These are phyloP conservation scores for Puya raimondii DNA, from an alignment of 176 grass and related monocot species.

Conservation along the genomic window DNA sequence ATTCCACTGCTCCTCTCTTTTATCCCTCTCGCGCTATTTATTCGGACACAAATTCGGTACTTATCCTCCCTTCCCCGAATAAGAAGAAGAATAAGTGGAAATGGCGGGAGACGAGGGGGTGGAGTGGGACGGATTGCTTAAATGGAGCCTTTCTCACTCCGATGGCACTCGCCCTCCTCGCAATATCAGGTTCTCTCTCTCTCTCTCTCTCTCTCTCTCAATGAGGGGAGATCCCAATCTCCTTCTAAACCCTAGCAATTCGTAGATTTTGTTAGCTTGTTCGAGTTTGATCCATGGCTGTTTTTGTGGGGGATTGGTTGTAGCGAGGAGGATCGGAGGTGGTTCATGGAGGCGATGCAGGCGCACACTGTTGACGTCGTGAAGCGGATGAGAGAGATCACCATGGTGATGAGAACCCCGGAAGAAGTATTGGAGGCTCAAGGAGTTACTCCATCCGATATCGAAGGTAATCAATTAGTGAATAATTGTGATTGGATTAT, in stretches of 20 bases:
- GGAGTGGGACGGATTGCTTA: slow-evolving; percentile 48
- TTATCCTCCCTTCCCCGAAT: too few relatives aligned
- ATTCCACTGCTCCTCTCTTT: too few relatives aligned
- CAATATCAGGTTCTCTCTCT: slow-evolving; percentile 21
- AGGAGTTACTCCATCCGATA: slow-evolving; percentile 46
- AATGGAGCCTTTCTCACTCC: slow-evolving; percentile 82
- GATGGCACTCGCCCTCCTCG: slow-evolving; percentile 44
- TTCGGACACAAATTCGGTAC: too few relatives aligned
- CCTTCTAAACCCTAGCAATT: background rate
- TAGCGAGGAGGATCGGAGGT: slow-evolving; percentile 65
- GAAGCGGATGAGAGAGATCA: slow-evolving; percentile 71
- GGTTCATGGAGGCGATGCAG: slow-evolving; percentile 77
- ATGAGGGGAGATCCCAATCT: background rate
- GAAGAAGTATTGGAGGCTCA: slow-evolving; percentile 54
- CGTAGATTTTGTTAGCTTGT: background rate
- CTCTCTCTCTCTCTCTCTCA: background rate
- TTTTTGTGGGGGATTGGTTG: background rate
- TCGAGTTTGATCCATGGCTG: too few relatives aligned
- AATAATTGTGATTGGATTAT: background rate
- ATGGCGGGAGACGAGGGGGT: too few relatives aligned
- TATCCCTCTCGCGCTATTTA: too few relatives aligned
- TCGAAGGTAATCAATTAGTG: slow-evolving; percentile 39
- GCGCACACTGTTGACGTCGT: slow-evolving; percentile 54
- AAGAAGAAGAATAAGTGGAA: too few relatives aligned
- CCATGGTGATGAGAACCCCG: slow-evolving; percentile 69